phyloP scores from a whole-genome alignment of 805 yeast genomes.

The Cyberlindnera subsufficiens region DNA sequence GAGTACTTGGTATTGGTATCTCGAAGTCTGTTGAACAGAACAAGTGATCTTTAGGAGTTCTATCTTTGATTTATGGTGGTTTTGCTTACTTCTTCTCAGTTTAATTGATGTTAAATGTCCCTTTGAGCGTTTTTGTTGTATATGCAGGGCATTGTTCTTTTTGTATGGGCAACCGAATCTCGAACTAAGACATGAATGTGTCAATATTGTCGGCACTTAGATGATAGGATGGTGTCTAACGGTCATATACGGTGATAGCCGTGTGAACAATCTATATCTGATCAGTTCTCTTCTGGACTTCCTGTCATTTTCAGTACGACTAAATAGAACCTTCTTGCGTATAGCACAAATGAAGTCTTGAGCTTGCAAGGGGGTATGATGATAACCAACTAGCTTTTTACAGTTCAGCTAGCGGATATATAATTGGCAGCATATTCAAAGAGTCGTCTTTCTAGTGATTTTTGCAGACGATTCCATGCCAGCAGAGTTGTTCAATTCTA shows the following conservation, averaged over 20 bases:
- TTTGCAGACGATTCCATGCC: constrained; percentile 7
- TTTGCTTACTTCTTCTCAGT: constrained; percentile 60
- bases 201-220: too few species aligned
- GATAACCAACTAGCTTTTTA: constrained; percentile 20
- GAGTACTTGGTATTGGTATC: constrained; percentile 58
- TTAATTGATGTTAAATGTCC: constrained; percentile 52
- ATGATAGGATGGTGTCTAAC: too few species aligned
- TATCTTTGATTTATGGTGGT: constrained; percentile 26
- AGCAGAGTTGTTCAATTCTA: constrained; percentile 8
- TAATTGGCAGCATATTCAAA: not conserved
- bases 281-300: too few species aligned
- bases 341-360: constrained; percentile 24
- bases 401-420: constrained; percentile 1
- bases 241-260: too few species aligned
- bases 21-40: constrained; percentile 46
- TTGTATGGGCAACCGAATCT: too few species aligned
- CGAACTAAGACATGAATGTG: too few species aligned
- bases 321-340: too few species aligned
- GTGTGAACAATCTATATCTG: too few species aligned
- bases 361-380: too few species aligned
- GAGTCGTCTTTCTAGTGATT: constrained; percentile 1
- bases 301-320: too few species aligned
- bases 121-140: constrained; percentile 28
- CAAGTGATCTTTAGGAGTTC: constrained; percentile 11
- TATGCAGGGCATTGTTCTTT: too few species aligned